phyloP scores from a whole-genome alignment of 2,329 filamentous ascomycete species.

The Botrytis fragariae region DNA sequence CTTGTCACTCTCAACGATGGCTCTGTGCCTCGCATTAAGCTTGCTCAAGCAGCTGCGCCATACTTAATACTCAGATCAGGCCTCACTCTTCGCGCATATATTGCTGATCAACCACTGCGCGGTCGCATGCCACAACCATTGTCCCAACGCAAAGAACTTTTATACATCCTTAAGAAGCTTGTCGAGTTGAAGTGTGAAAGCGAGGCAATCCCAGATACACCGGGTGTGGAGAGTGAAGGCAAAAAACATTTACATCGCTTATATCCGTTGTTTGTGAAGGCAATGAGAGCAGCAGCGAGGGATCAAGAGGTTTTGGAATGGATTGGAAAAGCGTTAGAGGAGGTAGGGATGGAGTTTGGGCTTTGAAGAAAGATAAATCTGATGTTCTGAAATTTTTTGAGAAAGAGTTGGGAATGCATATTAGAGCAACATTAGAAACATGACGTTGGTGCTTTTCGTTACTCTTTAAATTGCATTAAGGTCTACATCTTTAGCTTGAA shows the following conservation, averaged over 20 bases:
- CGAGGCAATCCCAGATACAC: conserved; percentile 60
- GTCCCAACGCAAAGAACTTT: conserved; percentile 73
- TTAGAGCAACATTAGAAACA: background rate
- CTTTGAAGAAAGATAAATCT: conserved; percentile 26
- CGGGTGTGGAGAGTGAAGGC: conserved; percentile 52
- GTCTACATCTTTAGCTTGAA: background rate
- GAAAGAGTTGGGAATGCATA: background rate
- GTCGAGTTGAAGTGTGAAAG: conserved; percentile 67
- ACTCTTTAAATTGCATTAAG: background rate
- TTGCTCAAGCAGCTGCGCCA: conserved; percentile 74
- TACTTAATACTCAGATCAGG: conserved; percentile 81
- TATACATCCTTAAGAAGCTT: conserved; percentile 66
- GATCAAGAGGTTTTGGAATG: conserved; percentile 60
- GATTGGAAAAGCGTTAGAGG: conserved; percentile 59
- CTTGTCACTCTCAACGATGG: conserved; percentile 56
- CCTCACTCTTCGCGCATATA: conserved; percentile 77
- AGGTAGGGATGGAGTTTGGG: conserved; percentile 56
- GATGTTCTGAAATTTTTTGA: conserved; percentile 12
- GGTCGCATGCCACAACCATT: conserved; percentile 86
- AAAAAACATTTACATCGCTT: conserved; percentile 77
- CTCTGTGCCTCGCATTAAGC: conserved; percentile 37
- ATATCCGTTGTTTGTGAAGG: conserved; percentile 72
- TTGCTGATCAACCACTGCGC: conserved; percentile 86
- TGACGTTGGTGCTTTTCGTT: conserved; percentile 1
- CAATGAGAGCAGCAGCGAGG: conserved; percentile 57